These are phyloP conservation scores for Blastomyces silverae DNA, from an alignment of 2,329 filamentous ascomycete genomes.

Conservation along the genomic window DNA sequence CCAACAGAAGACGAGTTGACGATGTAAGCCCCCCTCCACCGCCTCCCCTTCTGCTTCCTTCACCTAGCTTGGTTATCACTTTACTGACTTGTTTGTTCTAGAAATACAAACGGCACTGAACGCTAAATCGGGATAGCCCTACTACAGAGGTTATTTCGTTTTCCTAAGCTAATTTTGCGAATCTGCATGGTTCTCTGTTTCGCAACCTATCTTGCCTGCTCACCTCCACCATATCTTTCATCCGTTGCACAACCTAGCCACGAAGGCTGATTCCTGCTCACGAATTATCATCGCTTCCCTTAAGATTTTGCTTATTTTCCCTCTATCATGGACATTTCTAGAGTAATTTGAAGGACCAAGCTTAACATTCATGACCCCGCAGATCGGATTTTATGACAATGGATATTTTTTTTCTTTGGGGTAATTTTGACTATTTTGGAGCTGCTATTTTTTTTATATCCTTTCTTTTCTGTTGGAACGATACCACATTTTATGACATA, in stretches of 20 bases:
- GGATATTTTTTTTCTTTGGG: background rate
- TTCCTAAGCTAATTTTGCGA: background rate
- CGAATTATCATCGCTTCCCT: background rate
- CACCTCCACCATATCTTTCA: background rate
- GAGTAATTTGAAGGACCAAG: background rate
- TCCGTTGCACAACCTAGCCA: too few relatives aligned
- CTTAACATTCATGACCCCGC: background rate
- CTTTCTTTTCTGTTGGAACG: background rate
- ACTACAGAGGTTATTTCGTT: background rate
- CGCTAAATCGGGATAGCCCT: conserved; percentile 25
- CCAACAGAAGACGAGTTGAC: conserved; percentile 71
- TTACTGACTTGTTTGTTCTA: conserved; percentile 19
- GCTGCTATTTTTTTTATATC: background rate
- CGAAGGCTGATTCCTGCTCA: background rate
- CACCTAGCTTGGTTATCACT: background rate
- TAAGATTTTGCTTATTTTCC: background rate
- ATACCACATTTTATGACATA: conserved; percentile 8
- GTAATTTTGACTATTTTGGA: background rate
- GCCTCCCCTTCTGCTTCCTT: background rate
- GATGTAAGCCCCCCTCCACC: conserved; percentile 61
- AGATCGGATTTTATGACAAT: background rate
- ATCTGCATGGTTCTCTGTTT: background rate
- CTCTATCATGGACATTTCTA: background rate
- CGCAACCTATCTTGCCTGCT: background rate
- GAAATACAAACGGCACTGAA: conserved; percentile 42